These are phyloP conservation scores for Phytophthora pseudosyringae DNA, from an alignment of 352 stramenopile species.

Conservation along the genomic window DNA sequence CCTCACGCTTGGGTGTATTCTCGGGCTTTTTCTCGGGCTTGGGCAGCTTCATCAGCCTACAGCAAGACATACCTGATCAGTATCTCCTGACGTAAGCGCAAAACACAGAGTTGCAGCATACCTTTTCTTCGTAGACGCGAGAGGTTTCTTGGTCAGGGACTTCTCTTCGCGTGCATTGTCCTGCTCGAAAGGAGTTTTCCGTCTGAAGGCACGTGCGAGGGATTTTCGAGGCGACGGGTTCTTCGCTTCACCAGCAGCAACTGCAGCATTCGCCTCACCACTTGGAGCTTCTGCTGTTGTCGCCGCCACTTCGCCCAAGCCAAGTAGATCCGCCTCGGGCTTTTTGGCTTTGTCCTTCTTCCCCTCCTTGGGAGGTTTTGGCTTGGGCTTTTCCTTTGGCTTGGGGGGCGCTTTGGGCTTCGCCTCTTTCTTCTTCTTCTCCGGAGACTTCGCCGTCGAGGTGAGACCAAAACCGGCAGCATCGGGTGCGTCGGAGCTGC, in stretches of 20 bases:
- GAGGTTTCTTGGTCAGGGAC: constrained; percentile 20
- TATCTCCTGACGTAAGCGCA: background rate
- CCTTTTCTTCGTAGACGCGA: constrained; percentile 33
- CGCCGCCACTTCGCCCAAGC: constrained; percentile 4
- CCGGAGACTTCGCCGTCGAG: constrained; percentile 7
- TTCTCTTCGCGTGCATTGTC: constrained; percentile 26
- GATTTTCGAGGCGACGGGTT: constrained; percentile 25
- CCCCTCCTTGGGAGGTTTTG: constrained; percentile 18
- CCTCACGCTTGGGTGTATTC: constrained; percentile 24
- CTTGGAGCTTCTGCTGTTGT: background rate
- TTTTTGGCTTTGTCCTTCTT: constrained; percentile 39
- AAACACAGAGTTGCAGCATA: background rate
- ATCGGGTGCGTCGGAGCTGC: constrained; percentile 8
- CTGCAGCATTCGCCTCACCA: constrained; percentile 11
- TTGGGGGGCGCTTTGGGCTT: background rate
- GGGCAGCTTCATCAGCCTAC: constrained; percentile 34
- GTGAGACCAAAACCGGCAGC: constrained; percentile 3
- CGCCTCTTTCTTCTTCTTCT: constrained; percentile 21
- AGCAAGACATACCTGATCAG: constrained; percentile 5
- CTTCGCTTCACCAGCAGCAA: constrained; percentile 10
- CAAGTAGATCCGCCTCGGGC: constrained; percentile 1
- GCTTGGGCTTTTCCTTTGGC: constrained; percentile 10
- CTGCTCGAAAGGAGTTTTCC: constrained; percentile 16
- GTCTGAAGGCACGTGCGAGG: constrained; percentile 18
- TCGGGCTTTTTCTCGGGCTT: constrained; percentile 34